Base-by-base conservation (phyloP, 495 filamentous ascomycete genomes). In the Aspergillus affinis region DNA sequence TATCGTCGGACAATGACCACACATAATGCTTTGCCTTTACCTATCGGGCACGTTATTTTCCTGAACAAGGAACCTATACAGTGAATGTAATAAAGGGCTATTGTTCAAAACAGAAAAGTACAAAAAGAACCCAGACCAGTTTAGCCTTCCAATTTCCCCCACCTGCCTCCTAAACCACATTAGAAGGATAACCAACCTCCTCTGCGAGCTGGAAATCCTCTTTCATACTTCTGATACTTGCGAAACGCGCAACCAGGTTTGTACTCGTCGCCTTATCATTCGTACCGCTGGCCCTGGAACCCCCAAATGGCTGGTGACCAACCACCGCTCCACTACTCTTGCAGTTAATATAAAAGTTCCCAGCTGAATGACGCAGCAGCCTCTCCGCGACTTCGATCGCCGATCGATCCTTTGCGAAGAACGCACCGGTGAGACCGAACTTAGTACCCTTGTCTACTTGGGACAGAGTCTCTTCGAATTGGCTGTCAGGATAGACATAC, bases 341-440 rank as follows among this genome's bases (percentile, higher is more conserved):
- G 79, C 88, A 90, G 78, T 96, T 96, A 76, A 95, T 85, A 73
- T 95, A 95, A 75, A 93, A 95, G 77, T 95, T 95, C 19, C 91
- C 91, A 36, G 90, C 88, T 4, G 90, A 74, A 67, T 92, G 88
- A 65, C 87, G 85, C 56, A 95, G 85, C 54, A 77, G 82, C 46
- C 92, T 83, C 69, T 92, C 86, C 4, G 90, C 90, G 30, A 81
- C 67, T 17, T 83, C 81, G 56, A 92, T 72, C 19, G 84, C 88
- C 49, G 76, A 75, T 21, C 90, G 83, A 71, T 93, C 89, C 52
- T 82, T 72, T 3, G 91, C 88, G 69, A 95, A 95, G 49, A 95
- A 78, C 26, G 87, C 82, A 12, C 91, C 91, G 12, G 91, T 93
- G 59, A 95, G 82, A 10, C 83, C 91, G 71, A 95, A 95, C 60